A percentile compares a stretch with the other conserved stretches of the same genome.
Conservation (phyloP, 2,329 filamentous ascomycete genomes). For the Trichophyton rubrum region DNA sequence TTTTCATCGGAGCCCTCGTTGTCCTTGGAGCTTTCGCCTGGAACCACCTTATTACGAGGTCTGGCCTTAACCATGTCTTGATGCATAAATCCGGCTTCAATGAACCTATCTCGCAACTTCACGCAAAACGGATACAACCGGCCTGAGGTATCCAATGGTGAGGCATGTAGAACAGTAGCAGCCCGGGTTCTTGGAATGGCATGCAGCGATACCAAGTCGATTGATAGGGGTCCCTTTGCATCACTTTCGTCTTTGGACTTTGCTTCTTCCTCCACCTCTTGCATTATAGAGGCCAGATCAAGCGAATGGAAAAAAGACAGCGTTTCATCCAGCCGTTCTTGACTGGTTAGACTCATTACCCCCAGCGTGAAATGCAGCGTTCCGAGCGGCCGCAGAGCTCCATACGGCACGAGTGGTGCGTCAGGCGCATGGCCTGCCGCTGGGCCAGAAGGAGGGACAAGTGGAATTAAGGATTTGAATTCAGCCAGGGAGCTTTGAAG, state of each 20-base stretch:
- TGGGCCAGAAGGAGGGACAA: conserved; percentile 8
- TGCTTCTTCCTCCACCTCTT: conserved; percentile 21
- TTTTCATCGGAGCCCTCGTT: background rate
- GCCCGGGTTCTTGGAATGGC: conserved; percentile 25
- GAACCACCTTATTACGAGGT: background rate
- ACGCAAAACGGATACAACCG: conserved; percentile 33
- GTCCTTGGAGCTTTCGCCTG: background rate
- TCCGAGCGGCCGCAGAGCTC: conserved; percentile 62
- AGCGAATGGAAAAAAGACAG: conserved; percentile 33
- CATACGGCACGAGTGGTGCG: conserved; percentile 43
- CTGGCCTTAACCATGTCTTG: conserved; percentile 9
- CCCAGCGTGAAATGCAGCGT: conserved; percentile 79
- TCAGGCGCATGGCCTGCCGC: conserved; percentile 23
- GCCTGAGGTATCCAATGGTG: conserved; percentile 27
- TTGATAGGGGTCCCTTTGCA: conserved; percentile 22
- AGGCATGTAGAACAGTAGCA: conserved; percentile 31
- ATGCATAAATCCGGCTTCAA: conserved; percentile 32
- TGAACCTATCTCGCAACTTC: conserved; percentile 30
- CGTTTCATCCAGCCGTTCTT: conserved; percentile 38
- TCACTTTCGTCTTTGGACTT: conserved; percentile 17
- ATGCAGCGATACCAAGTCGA: conserved; percentile 34
- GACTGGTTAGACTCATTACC: conserved; percentile 59
- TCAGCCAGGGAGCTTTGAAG: conserved; percentile 49
- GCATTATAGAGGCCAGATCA: conserved; percentile 31
- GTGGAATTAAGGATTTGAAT: conserved; percentile 48